phyloP scores from a whole-genome alignment of 495 filamentous ascomycete genomes.

The Hypomontagnella monticulosa region DNA sequence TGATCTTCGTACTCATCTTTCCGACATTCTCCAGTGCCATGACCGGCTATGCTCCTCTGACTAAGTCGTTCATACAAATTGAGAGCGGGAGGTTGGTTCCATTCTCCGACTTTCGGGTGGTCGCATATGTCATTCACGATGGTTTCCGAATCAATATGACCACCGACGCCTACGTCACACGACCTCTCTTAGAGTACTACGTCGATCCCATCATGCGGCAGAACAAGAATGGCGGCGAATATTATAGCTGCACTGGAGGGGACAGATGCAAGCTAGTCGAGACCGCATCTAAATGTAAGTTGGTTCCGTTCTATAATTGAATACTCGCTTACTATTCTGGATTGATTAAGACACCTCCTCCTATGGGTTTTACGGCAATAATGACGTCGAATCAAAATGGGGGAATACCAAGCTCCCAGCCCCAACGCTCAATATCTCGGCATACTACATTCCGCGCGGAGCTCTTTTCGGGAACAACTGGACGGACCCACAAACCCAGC shows the following conservation, averaged over 20 bases:
- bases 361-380: constrained; percentile 13
- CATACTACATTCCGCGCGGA: constrained; percentile 11
- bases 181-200: not conserved
- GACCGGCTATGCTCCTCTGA: constrained; percentile 41
- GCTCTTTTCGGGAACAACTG: constrained; percentile 16
- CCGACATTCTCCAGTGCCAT: constrained; percentile 42
- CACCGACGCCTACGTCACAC: constrained; percentile 8
- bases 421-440: constrained; percentile 26
- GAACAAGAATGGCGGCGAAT: not conserved
- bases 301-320: no score
- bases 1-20: constrained; percentile 35
- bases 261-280: not conserved
- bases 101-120: constrained; percentile 21
- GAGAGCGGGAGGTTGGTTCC: constrained; percentile 15
- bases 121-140: constrained; percentile 26
- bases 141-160: constrained; percentile 26
- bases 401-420: constrained; percentile 1
- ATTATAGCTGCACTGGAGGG: not conserved
- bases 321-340: not conserved
- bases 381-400: constrained; percentile 12
- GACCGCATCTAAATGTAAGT: constrained; percentile 21
- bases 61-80: constrained; percentile 21
- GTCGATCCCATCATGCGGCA: not conserved
- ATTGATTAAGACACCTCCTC: constrained; percentile 9
- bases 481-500: not conserved